These are phyloP conservation scores for Macrotyloma uniflorum DNA, from an alignment of 306 rosid genomes.

Conservation along the genomic window DNA sequence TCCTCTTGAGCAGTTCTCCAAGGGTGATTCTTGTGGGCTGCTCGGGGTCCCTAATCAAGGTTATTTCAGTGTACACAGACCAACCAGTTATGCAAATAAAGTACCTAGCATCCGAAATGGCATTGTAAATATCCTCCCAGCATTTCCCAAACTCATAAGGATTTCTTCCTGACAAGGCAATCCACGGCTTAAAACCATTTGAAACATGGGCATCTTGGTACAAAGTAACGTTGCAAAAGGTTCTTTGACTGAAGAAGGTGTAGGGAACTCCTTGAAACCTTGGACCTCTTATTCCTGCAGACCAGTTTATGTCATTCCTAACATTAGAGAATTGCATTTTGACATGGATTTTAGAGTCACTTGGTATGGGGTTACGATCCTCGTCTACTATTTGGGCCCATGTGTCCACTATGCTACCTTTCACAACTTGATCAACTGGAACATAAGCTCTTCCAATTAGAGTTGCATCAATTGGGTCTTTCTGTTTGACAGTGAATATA, in stretches of 20 bases:
- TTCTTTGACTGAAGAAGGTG: conserved; percentile 63
- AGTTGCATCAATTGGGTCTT: conserved; percentile 65
- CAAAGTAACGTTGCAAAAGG: conserved; percentile 64
- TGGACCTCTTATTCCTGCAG: conserved; percentile 55
- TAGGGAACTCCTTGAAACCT: conserved; percentile 62
- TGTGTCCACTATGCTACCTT: conserved; percentile 41
- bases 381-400: conserved; percentile 62
- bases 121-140: conserved; percentile 81
- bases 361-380: conserved; percentile 42
- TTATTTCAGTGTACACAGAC: conserved; percentile 71
- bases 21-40: conserved; percentile 43
- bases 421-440: conserved; percentile 52
- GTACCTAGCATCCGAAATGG: conserved; percentile 62
- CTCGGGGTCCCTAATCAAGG: conserved; percentile 59
- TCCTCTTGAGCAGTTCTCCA: conserved; percentile 71
- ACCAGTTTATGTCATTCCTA: conserved; percentile 55
- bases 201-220: conserved; percentile 85
- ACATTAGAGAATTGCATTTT: conserved; percentile 49
- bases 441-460: conserved; percentile 83
- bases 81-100: conserved; percentile 83
- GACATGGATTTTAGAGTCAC: conserved; percentile 59
- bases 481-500: conserved; percentile 71
- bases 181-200: conserved; percentile 23
- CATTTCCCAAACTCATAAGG: conserved; percentile 49
- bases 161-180: conserved; percentile 22